Conservation (phyloP, 345 rosid genomes). For the Ceriops zippeliana region DNA sequence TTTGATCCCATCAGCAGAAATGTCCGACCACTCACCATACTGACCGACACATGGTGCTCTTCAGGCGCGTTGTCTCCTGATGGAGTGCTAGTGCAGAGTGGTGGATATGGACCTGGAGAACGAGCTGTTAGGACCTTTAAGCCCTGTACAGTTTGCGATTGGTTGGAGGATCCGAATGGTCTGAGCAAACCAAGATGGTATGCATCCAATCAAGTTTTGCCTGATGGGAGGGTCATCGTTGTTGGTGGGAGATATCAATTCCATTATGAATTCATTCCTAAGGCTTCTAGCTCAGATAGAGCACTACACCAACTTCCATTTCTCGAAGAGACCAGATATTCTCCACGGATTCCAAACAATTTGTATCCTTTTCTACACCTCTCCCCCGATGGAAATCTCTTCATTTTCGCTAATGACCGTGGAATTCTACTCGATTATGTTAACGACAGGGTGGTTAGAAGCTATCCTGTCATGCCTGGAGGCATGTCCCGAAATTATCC, state of each 20-base stretch:
- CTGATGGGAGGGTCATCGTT: constrained; percentile 32
- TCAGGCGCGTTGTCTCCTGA: constrained; percentile 16
- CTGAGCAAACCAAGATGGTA: constrained; percentile 36
- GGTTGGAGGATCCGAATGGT: constrained; percentile 16
- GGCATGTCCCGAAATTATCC: constrained; percentile 28
- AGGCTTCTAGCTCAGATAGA: constrained; percentile 13
- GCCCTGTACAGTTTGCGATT: constrained; percentile 18
- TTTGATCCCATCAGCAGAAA: constrained; percentile 13
- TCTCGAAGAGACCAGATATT: constrained; percentile 27
- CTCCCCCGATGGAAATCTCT: constrained; percentile 23
- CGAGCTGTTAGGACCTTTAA: constrained; percentile 18
- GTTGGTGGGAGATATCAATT: constrained; percentile 30
- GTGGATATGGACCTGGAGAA: constrained; percentile 22
- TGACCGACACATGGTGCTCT: constrained; percentile 31
- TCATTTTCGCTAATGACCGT: constrained; percentile 22
- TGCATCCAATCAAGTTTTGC: constrained; percentile 35
- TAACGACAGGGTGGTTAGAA: constrained; percentile 18
- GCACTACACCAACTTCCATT: constrained; percentile 23
- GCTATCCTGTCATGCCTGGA: constrained; percentile 27
- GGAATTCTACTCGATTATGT: constrained; percentile 21
- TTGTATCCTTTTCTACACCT: constrained; percentile 27
- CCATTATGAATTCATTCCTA: constrained; percentile 26
- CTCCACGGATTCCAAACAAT: constrained; percentile 24
- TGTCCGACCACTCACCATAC: constrained; percentile 25
- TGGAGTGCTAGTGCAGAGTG: constrained; percentile 23